Evolutionary conservation across 2,329 filamentous ascomycete genomes (phyloP), one percentile per base, ranked within the genome.

Genomic region (Corniculantispora saksenae): DNA sequence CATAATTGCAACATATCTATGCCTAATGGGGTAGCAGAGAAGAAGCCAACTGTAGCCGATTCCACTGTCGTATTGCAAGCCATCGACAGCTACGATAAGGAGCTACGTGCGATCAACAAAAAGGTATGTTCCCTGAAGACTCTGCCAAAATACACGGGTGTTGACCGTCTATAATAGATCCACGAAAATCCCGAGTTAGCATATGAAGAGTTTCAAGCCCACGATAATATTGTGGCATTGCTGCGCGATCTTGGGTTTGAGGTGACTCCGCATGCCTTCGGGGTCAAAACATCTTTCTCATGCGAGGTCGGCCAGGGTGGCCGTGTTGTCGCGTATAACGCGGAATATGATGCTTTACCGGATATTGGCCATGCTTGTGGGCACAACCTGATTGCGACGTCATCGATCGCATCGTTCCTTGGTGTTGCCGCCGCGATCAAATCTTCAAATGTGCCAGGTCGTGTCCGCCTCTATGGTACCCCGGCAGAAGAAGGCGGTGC

Each of bases 291-390:
- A 3, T 60, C 57, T 9, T 60, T 60, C 17, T 60, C 57, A 3
- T 60, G 57, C 13, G 57, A 60, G 32, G 57, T 60, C 10, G 57
- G 57, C 9, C 45, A 50, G 19, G 72, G 69, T 21, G 72, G 70
- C 66, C 61, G 66, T 38, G 62, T 72, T 6, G 69, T 74, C 29
- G 69, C 72, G 7, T 72, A 74, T 66, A 72, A 73, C 58, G 72
- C 72, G 35, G 77, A 79, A 70, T 83, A 83, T 66, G 82, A 84
- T 67, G 81, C 81, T 0, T 75, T 82, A 0, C 79, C 79, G 0
- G 74, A 71, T 13, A 80, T 81, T 25, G 79, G 79, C n/a, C 79
- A 82, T 47, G 79, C 77, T 3, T 82, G 80, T 69, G 80, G 80
- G 1, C 80, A 82, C 71, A 81, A 82, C 69, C 72, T 82, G 21